phyloP scores from a whole-genome alignment of 345 rosid genomes.

The Fremontodendron californicum region DNA sequence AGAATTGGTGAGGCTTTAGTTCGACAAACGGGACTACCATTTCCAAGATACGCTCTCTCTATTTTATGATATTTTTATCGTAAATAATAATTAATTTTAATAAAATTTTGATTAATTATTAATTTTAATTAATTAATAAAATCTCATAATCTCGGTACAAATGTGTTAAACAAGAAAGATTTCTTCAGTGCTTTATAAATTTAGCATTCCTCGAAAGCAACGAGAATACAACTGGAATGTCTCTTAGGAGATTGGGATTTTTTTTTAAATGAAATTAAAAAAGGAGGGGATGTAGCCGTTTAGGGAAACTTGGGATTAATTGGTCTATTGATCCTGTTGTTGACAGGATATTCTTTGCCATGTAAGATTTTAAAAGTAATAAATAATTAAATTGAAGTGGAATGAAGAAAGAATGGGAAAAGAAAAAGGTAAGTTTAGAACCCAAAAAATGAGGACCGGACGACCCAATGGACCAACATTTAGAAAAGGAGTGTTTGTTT shows the following conservation, averaged over 20 bases:
- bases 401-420: slow-evolving; percentile 9
- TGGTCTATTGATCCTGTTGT: no score
- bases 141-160: no score
- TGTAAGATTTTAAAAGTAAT: no score
- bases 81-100: no score
- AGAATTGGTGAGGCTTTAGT: slow-evolving; percentile 47
- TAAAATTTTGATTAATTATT: no score
- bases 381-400: no score
- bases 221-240: slow-evolving; percentile 77
- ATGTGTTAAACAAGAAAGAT: slow-evolving; percentile 6
- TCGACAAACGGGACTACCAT: slow-evolving; percentile 75
- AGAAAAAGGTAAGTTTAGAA: slow-evolving; percentile 4
- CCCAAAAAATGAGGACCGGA: not conserved
- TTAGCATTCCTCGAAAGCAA: slow-evolving; percentile 72
- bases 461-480: slow-evolving; percentile 23
- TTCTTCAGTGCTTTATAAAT: not conserved
- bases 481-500: slow-evolving; percentile 16
- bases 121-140: not conserved
- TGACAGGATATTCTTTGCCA: no score
- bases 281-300: no score
- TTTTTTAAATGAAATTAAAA: no score
- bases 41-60: slow-evolving; percentile 83
- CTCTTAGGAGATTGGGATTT: slow-evolving; percentile 24
- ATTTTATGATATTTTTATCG: no score
- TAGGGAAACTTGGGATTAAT: no score